Conservation (phyloP, 2,329 filamentous ascomycete species). For the Xylaria sp. region DNA sequence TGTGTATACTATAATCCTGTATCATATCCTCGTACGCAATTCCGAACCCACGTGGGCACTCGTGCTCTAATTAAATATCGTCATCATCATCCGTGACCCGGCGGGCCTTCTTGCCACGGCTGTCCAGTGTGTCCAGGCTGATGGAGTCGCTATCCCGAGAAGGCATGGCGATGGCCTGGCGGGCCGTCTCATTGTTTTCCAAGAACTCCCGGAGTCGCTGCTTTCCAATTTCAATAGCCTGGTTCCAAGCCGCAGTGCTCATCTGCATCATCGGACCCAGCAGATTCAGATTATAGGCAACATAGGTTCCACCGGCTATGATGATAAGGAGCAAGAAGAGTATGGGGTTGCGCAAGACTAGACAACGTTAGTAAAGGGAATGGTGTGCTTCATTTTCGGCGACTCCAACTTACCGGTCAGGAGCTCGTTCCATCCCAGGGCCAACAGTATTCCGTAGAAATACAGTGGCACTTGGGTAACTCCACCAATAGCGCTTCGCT, state of each 20-base stretch:
- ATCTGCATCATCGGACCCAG: conserved; percentile 97
- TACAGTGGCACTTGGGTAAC: conserved; percentile 94
- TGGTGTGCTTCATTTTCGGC: neutral
- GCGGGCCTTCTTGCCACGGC: conserved; percentile 64
- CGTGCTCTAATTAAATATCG: conserved; percentile 59
- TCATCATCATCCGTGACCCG: conserved; percentile 62
- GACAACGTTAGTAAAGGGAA: conserved; percentile 33
- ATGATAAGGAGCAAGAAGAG: conserved; percentile 91
- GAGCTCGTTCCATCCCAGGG: conserved; percentile 99
- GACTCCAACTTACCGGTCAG: conserved; percentile 77
- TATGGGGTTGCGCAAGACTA: conserved; percentile 91
- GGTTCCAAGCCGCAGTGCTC: conserved; percentile 85
- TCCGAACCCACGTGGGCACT: conserved; percentile 29
- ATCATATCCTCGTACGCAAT: conserved; percentile 33
- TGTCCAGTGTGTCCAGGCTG: conserved; percentile 69
- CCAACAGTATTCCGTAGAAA: conserved; percentile 89
- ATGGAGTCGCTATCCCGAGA: conserved; percentile 60
- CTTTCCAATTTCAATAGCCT: conserved; percentile 92
- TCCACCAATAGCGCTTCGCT: conserved; percentile 94
- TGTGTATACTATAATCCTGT: conserved; percentile 47
- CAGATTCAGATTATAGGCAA: conserved; percentile 93
- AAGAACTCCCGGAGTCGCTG: conserved; percentile 90
- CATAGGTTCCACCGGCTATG: conserved; percentile 78
- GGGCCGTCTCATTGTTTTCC: conserved; percentile 84
- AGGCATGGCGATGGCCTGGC: conserved; percentile 83